Conservation (phyloP, 106 monocot genomes). For the Agapanthus africanus region DNA sequence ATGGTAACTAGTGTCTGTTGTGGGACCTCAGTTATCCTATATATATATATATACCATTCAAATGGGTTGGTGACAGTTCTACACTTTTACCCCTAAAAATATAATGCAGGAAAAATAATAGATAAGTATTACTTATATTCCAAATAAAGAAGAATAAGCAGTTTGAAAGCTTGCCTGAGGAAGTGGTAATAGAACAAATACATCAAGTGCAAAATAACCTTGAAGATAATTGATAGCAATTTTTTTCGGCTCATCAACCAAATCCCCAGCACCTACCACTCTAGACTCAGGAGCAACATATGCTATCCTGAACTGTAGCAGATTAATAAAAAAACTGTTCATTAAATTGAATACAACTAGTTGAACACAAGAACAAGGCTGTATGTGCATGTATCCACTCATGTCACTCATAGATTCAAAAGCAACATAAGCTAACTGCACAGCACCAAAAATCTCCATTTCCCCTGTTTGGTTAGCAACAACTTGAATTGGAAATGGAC, state of each 20-base stretch:
- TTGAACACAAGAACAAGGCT: too few relatives aligned
- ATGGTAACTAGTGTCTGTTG: too few relatives aligned
- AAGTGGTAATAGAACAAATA: conserved; percentile 51
- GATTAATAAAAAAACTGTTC: not conserved
- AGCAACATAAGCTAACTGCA: too few relatives aligned
- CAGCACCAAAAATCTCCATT: too few relatives aligned
- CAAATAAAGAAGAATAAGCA: not conserved
- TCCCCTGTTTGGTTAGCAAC: too few relatives aligned
- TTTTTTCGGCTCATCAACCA: conserved; percentile 53
- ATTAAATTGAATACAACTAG: too few relatives aligned
- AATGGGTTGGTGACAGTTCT: not conserved
- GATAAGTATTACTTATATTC: not conserved
- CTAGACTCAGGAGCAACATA: conserved; percentile 57
- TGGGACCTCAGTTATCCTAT: not conserved
- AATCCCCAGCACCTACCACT: conserved; percentile 51
- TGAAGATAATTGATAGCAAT: conserved; percentile 50
- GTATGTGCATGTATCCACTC: too few relatives aligned
- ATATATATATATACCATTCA: not conserved
- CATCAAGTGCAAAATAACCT: conserved; percentile 44
- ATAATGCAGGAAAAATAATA: not conserved
- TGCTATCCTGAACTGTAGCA: conserved; percentile 55
- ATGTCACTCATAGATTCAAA: too few relatives aligned
- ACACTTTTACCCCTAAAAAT: not conserved
- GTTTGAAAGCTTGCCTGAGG: conserved; percentile 33
- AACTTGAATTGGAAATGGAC: too few relatives aligned